phyloP scores from a whole-genome alignment of 495 filamentous ascomycete species.

The Filosporella fistucella region DNA sequence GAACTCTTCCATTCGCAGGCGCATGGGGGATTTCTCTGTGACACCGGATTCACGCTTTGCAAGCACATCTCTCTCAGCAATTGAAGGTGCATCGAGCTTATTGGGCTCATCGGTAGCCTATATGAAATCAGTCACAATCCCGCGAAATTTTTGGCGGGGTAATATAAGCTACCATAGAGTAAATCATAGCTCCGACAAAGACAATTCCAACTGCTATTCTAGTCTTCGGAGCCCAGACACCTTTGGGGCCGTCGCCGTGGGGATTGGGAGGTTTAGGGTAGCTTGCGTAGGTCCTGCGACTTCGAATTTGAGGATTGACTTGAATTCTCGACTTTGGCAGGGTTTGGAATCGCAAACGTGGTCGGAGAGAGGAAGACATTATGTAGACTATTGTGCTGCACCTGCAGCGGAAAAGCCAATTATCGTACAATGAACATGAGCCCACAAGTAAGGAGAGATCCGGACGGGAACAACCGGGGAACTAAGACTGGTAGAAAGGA shows the following conservation, averaged over 20 bases:
- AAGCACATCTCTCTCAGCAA: slow-evolving; percentile 67
- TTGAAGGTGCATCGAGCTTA: slow-evolving; percentile 35
- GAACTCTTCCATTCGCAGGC: slow-evolving; percentile 92
- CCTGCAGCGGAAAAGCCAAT: neutral
- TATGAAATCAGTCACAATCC: slow-evolving; percentile 1
- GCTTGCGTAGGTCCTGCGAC: slow-evolving; percentile 14
- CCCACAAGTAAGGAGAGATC: slow-evolving; percentile 12
- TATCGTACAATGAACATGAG: slow-evolving; percentile 21
- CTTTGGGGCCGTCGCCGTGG: slow-evolving; percentile 14
- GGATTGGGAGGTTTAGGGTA: slow-evolving; percentile 13
- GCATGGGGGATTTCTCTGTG: slow-evolving; percentile 81
- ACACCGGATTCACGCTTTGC: slow-evolving; percentile 63
- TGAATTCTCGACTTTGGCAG: slow-evolving; percentile 8
- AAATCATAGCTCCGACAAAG: slow-evolving; percentile 57
- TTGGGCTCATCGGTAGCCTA: slow-evolving; percentile 21
- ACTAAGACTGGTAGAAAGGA: too few relatives aligned
- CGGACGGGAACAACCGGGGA: too few relatives aligned
- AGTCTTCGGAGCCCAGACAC: slow-evolving; percentile 46
- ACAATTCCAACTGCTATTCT: slow-evolving; percentile 58
- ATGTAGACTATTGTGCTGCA: slow-evolving; percentile 7
- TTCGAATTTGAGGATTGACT: slow-evolving; percentile 4
- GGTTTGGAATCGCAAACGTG: slow-evolving; percentile 16
- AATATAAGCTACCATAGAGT: slow-evolving; percentile 55
- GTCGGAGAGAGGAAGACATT: slow-evolving; percentile 20
- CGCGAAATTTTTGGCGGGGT: slow-evolving; percentile 3